Conservation (phyloP, 345 rosid genomes). For the Kandelia obovata region DNA sequence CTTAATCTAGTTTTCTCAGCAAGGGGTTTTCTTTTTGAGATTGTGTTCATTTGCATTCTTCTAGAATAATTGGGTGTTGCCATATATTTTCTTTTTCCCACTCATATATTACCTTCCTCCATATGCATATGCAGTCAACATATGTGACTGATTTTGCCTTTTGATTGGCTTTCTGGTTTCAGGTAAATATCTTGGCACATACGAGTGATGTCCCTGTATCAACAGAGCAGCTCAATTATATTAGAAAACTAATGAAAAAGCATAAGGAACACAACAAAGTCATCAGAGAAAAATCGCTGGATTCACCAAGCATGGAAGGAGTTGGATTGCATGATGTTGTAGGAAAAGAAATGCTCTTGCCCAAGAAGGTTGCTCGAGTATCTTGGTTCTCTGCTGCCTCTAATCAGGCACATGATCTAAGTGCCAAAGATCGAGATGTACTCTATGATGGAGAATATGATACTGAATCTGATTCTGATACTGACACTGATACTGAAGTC, state of each 20-base stretch:
- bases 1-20: not conserved
- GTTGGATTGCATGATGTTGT: conserved; percentile 25
- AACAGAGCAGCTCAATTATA: conserved; percentile 66
- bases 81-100: not conserved
- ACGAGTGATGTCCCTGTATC: conserved; percentile 69
- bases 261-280: conserved; percentile 39
- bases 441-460: conserved; percentile 32
- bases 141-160: not conserved
- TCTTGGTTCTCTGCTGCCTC: conserved; percentile 40
- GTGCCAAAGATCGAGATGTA: conserved; percentile 19
- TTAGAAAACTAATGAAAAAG: conserved; percentile 67
- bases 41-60: not conserved
- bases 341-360: conserved; percentile 31
- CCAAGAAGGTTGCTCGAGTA: conserved; percentile 31
- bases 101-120: not conserved
- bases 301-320: conserved; percentile 32
- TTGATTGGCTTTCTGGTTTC: conserved; percentile 23
- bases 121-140: not conserved
- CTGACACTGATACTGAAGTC: conserved; percentile 36
- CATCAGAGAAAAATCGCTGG: conserved; percentile 19
- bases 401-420: conserved; percentile 19
- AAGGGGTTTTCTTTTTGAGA: no score
- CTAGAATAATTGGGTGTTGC: not conserved
- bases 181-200: conserved; percentile 90
- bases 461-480: conserved; percentile 45